Conservation (phyloP, 495 filamentous ascomycete species). For the Astrothelium macrocarpum region DNA sequence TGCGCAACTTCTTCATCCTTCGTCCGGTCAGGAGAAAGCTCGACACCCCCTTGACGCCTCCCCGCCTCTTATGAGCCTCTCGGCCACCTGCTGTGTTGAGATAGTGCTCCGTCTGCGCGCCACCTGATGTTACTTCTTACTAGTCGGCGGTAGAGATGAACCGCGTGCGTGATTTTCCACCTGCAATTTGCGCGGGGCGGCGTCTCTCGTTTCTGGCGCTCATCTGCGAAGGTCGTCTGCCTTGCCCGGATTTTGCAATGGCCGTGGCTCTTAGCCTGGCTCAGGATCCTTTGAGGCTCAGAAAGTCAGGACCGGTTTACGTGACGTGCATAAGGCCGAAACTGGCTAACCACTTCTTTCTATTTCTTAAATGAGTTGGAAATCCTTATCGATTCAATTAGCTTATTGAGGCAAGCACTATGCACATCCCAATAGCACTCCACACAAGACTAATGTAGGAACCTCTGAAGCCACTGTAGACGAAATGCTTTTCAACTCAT, state of each 20-base stretch:
- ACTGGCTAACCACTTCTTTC: neutral
- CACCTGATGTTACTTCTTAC: neutral
- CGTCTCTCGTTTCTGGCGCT: neutral
- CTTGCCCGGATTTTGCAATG: neutral
- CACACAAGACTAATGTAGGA: neutral
- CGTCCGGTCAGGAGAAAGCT: neutral
- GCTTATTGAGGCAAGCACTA: neutral
- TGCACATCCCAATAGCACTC: neutral
- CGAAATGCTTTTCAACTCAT: neutral
- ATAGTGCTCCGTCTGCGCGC: neutral
- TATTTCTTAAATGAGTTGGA: neutral
- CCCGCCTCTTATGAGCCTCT: neutral
- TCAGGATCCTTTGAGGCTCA: neutral
- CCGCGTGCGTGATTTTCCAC: constrained; percentile 3
- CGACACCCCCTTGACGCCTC: neutral
- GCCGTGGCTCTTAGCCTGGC: neutral
- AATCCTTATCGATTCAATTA: neutral
- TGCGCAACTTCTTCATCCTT: neutral
- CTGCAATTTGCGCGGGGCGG: constrained; percentile 3
- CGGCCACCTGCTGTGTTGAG: neutral
- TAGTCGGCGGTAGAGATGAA: neutral
- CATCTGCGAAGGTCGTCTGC: constrained; percentile 1
- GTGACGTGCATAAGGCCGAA: neutral
- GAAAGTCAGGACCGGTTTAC: neutral
- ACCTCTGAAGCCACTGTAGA: neutral